Evolutionary conservation across 2,329 filamentous ascomycete species (phyloP), one percentile per base, ranked within the genome.

Genomic region (Cladosporium velox): DNA sequence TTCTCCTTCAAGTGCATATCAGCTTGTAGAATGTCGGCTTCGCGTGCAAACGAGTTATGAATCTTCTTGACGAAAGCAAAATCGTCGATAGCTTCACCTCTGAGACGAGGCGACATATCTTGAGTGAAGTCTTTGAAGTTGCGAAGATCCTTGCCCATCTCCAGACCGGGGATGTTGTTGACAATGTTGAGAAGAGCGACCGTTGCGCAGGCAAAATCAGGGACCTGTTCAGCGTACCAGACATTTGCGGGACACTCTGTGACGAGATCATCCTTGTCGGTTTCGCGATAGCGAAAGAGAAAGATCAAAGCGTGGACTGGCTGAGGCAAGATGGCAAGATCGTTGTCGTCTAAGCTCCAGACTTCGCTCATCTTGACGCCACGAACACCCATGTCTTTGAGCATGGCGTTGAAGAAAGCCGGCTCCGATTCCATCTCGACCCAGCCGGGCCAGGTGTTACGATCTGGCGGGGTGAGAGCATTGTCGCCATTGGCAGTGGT

Each of bases 201-300:
- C n/a, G 92, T 95, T 24, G 92, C 95, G 78, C 95, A 99, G 30
- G 92, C 90, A 77, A 96, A 96, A 65, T 87, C 85, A 0, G 88
- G 90, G 0, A 91, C 92, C 89, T 94, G 94, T 73, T 97, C 97
- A 32, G 93, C 93, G 77, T 97, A 98, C 94, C 95, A 99, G 21
- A 98, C 82, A 34, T 87, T 81, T 3, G 86, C 80, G 0, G 88
- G 88, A 68, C 86, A 89, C 68, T 76, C 81, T 3, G 67, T 67
- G 68, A 85, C 82, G 65, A 83, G 79, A 73, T 80, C 86, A 70
- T 77, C 76, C 5, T 79, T 76, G 65, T 87, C 83, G n/a, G 84
- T 82, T 35, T 86, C 78, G 71, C 87, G 76, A 67, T 82, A 97
- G 66, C 90, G 87, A 72, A 92, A 97, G 1, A 97, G 85, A 69